Percentiles rank a stretch among this genome's conserved stretches.
Evolutionary conservation across 495 filamentous ascomycete genomes (phyloP).

Genomic region (Rhizodiscina lignyota): DNA sequence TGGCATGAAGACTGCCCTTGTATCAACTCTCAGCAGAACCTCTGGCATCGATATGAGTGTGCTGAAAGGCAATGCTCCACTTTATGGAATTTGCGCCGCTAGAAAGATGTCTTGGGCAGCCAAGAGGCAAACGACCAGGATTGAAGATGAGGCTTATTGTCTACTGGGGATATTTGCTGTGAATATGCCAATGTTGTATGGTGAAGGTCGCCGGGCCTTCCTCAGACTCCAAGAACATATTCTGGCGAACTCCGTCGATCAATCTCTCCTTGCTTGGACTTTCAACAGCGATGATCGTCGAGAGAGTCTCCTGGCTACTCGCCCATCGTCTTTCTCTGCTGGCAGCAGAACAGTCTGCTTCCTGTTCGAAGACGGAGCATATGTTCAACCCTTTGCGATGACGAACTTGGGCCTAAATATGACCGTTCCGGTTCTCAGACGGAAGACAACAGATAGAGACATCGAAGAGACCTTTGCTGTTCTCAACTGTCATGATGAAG

Average conservation of each 20-base stretch:
- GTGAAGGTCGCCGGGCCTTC: slow-evolving; percentile 9
- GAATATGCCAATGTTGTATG: slow-evolving; percentile 11
- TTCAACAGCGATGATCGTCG: not conserved
- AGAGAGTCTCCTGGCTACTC: not conserved
- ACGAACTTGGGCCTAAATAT: not conserved
- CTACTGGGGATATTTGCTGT: slow-evolving; percentile 11
- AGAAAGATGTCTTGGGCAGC: slow-evolving; percentile 9
- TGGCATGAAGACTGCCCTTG: slow-evolving; percentile 1
- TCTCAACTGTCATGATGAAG: too few species aligned
- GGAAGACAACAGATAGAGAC: too few species aligned
- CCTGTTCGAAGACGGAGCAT: too few species aligned
- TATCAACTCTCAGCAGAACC: not conserved
- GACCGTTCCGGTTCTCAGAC: not conserved
- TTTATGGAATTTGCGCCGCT: slow-evolving; percentile 3
- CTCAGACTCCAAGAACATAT: slow-evolving; percentile 11
- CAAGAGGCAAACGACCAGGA: slow-evolving; percentile 3
- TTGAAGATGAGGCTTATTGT: slow-evolving; percentile 11
- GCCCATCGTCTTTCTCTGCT: not conserved
- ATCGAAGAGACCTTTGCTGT: too few species aligned
- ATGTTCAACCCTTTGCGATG: not conserved
- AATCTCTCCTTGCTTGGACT: not conserved
- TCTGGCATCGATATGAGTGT: not conserved
- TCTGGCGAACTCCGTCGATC: not conserved
- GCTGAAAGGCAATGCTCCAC: not conserved
- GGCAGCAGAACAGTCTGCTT: not conserved